phyloP scores from a whole-genome alignment of 1,284 basidiomycete genomes.

The Stereum hirsutum region DNA sequence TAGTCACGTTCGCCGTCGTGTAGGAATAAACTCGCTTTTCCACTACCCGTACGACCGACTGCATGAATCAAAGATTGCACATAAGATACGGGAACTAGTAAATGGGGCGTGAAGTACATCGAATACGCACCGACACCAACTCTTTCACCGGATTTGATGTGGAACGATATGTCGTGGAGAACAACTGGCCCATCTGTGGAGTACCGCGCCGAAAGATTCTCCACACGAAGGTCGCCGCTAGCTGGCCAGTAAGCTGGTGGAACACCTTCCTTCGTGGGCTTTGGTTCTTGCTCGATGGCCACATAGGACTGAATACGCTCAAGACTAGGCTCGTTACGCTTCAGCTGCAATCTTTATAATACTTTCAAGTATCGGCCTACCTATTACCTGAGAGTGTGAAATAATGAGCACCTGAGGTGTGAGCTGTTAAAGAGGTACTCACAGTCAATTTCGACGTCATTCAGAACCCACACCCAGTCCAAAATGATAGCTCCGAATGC shows the following conservation, averaged over 20 bases:
- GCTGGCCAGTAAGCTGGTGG: conserved; percentile 78
- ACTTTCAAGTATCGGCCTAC: too few relatives aligned
- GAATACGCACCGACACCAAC: conserved; percentile 36
- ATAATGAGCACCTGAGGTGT: too few relatives aligned
- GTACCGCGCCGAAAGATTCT: conserved; percentile 51
- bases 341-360: too few relatives aligned
- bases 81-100: too few relatives aligned
- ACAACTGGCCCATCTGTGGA: conserved; percentile 33
- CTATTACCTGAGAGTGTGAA: too few relatives aligned
- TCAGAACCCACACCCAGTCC: conserved; percentile 41
- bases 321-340: too few relatives aligned
- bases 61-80: too few relatives aligned
- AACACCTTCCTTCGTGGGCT: conserved; percentile 33
- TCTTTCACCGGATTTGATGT: conserved; percentile 40
- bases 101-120: conserved; percentile 7
- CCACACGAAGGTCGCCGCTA: conserved; percentile 56
- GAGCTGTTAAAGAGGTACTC: conserved; percentile 14
- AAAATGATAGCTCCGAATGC: conserved; percentile 47
- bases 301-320: conserved; percentile 72
- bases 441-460: conserved; percentile 54
- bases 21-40: conserved; percentile 37
- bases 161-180: conserved; percentile 36
- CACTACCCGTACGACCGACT: conserved; percentile 73
- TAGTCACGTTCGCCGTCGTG: background rate
- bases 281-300: conserved; percentile 63